phyloP scores from a whole-genome alignment of 805 yeast species.

The Starmerella geochares region DNA sequence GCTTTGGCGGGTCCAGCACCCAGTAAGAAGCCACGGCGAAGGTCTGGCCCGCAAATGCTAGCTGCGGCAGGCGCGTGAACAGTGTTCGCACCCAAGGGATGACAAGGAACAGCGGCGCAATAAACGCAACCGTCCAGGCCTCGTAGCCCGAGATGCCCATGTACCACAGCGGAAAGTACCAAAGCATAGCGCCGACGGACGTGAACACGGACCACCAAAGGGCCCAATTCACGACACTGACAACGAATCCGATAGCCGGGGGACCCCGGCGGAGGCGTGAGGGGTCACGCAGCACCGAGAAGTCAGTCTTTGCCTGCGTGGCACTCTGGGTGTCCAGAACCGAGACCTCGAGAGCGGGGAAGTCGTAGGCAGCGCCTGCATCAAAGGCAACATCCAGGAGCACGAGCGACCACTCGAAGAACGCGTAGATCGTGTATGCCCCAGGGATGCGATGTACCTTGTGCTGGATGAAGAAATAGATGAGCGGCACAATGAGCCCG shows the following conservation, averaged over 20 bases:
- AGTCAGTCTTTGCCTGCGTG: slow-evolving; percentile 14
- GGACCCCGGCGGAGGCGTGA: slow-evolving; percentile 26
- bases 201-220: slow-evolving; percentile 80
- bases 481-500: slow-evolving; percentile 62
- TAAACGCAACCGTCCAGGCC: slow-evolving; percentile 36
- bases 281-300: slow-evolving; percentile 18
- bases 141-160: slow-evolving; percentile 97
- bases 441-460: slow-evolving; percentile 80
- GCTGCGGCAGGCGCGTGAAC: slow-evolving; percentile 40
- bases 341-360: slow-evolving; percentile 47
- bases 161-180: slow-evolving; percentile 97
- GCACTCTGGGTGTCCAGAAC: slow-evolving; percentile 29
- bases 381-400: slow-evolving; percentile 78
- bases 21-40: slow-evolving; percentile 70
- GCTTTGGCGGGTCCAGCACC: slow-evolving; percentile 54
- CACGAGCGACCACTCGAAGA: slow-evolving; percentile 87
- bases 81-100: slow-evolving; percentile 38
- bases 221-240: slow-evolving; percentile 48
- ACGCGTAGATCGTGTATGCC: slow-evolving; percentile 92
- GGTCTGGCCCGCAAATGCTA: slow-evolving; percentile 45
- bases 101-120: slow-evolving; percentile 42
- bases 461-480: slow-evolving; percentile 86
- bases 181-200: slow-evolving; percentile 71
- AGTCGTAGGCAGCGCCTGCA: slow-evolving; percentile 64
- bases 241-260: slow-evolving; percentile 27